Evolutionary conservation across 2,329 filamentous ascomycete species (phyloP), one percentile per base, ranked within the genome.

Genomic region (Aspergillus caelatus): DNA sequence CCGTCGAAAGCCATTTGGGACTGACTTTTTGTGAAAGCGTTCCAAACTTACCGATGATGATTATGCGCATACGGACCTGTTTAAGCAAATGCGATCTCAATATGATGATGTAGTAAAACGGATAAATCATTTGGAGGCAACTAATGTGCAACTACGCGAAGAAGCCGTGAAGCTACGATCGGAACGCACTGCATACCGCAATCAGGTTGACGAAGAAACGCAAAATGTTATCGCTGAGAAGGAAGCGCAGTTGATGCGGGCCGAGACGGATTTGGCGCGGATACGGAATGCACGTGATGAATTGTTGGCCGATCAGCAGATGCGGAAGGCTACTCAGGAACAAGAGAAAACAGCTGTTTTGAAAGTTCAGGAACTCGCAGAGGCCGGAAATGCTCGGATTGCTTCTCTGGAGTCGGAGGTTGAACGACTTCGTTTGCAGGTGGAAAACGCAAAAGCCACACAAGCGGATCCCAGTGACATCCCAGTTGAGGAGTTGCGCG

Each of bases 81-180:
- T 97, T 85, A 98, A 97, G 79, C 88, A 91, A 66, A 86, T 97
- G 73, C 96, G 94, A 79, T 86, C 86, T 28, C 93, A 97, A 72
- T 92, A 96, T 71, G 95, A 98, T 73, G 94, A 98, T 70, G 87
- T 96, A 10, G 93, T 97, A 70, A 94, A 92, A 77, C 89, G 93
- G 43, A 89, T 97, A 72, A 99, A 99, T 76, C 89, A 94, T 71
- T 80, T 98, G 16, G 94, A 98, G 78, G 93, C 93, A 4, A 91
- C 89, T 14, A 97, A 97, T 76, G 89, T 91, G 64, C 89, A 93
- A 68, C 78, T 98, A 34, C 88, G 91, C 41, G 91, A 96, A 75
- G 93, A 97, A 72, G 90, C 91, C 7, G 90, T 94, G 72, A 96
- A 91, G 75, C 82, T 94, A 57, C 92, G 94, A 71, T 88, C 92